These are phyloP conservation scores for Cyclaneusma minus DNA, from an alignment of 2,329 filamentous ascomycete species.

Conservation along the genomic window DNA sequence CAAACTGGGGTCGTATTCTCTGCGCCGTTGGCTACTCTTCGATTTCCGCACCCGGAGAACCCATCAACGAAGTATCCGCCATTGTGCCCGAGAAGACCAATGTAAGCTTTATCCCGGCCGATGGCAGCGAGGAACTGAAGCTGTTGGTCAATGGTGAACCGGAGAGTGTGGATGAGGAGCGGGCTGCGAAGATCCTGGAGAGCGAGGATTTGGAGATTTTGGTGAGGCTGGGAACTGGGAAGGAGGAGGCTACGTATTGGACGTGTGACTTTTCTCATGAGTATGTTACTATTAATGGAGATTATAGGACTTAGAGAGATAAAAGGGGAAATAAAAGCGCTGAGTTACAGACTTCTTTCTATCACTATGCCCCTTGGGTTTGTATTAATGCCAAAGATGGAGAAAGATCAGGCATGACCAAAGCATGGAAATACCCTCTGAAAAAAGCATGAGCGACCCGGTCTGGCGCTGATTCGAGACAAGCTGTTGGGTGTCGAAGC, in stretches of 20 bases:
- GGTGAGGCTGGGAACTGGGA: constrained; percentile 54
- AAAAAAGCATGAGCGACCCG: no score
- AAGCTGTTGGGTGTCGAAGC: no score
- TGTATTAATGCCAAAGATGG: no score
- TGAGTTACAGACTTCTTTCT: no score
- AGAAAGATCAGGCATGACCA: no score
- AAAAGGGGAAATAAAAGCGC: no score
- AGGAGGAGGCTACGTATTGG: constrained; percentile 59
- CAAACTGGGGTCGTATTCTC: constrained; percentile 95
- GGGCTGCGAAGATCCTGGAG: constrained; percentile 64
- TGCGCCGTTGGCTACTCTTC: constrained; percentile 80
- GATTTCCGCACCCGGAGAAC: constrained; percentile 40
- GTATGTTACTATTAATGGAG: constrained; percentile 53
- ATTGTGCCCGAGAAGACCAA: constrained; percentile 56
- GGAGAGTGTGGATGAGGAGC: constrained; percentile 59
- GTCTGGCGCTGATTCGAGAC: no score
- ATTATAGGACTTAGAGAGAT: constrained; percentile 47
- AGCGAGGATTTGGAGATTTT: constrained; percentile 67
- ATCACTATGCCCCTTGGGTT: no score
- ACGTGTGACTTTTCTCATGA: constrained; percentile 81
- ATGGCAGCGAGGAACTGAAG: constrained; percentile 64
- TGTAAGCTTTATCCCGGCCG: constrained; percentile 64
- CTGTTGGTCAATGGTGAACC: constrained; percentile 68
- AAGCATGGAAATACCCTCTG: no score
- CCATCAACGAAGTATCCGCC: constrained; percentile 42